These are phyloP conservation scores for Fusarium sp. DNA, from an alignment of 2,329 filamentous ascomycete species.

Conservation along the genomic window DNA sequence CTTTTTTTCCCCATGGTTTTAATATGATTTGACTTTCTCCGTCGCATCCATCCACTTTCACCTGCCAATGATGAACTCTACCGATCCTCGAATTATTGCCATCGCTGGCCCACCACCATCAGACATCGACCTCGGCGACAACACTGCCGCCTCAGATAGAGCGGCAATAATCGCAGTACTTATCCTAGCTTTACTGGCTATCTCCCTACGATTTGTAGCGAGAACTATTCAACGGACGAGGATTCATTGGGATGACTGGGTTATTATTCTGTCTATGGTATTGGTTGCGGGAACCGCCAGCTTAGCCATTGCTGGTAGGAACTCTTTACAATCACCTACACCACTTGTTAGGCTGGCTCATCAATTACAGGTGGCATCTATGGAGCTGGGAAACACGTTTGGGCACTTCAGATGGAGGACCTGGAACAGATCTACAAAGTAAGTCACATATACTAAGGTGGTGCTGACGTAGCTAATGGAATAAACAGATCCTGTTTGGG, in stretches of 20 bases:
- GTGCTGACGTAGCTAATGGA: not conserved
- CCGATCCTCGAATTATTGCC: conserved; percentile 2
- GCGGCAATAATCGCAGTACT: conserved; percentile 8
- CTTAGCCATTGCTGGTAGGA: conserved; percentile 13
- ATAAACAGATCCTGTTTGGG: conserved; percentile 3
- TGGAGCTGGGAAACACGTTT: conserved; percentile 25
- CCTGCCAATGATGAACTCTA: not conserved
- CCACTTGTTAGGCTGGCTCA: not conserved
- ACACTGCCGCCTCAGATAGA: conserved; percentile 14
- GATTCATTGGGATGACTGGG: conserved; percentile 24
- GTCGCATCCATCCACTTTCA: no score
- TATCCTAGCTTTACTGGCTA: not conserved
- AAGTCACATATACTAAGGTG: no score
- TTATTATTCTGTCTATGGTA: conserved; percentile 14
- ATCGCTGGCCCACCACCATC: conserved; percentile 11
- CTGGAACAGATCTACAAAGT: conserved; percentile 21
- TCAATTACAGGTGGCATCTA: conserved; percentile 2
- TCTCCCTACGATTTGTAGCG: conserved; percentile 11
- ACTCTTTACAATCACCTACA: rapidly evolving
- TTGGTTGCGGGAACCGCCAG: conserved; percentile 21
- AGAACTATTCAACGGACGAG: conserved; percentile 5
- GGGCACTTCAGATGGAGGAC: conserved; percentile 9
- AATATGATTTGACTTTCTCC: no score
- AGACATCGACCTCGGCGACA: conserved; percentile 1
- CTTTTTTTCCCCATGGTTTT: not conserved